phyloP scores from a whole-genome alignment of 83 land plant species.

The Thuja plicata region DNA sequence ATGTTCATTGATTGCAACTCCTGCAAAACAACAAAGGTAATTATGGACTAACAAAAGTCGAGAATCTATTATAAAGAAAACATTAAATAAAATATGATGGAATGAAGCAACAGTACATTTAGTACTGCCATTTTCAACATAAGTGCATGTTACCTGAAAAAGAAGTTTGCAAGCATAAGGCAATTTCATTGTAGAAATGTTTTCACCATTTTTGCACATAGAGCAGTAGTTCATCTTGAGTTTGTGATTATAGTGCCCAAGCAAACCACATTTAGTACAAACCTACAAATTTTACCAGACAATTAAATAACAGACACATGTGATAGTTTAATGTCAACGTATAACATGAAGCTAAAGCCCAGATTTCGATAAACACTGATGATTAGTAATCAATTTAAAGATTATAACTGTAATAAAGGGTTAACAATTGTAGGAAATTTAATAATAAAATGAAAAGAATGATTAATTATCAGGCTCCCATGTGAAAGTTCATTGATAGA shows the following conservation, averaged over 20 bases:
- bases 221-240: slow-evolving; percentile 78
- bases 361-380: background rate
- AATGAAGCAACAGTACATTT: background rate
- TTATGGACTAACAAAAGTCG: background rate
- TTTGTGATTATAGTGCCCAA: slow-evolving; percentile 88
- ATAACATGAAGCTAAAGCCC: background rate
- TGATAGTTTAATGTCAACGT: background rate
- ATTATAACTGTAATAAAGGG: background rate
- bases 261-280: slow-evolving; percentile 89
- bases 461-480: background rate
- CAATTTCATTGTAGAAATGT: slow-evolving; percentile 86
- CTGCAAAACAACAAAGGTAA: slow-evolving; percentile 25
- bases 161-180: slow-evolving; percentile 99
- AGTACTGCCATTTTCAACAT: background rate
- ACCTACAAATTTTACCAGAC: slow-evolving; percentile 53
- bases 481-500: background rate
- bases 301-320: background rate
- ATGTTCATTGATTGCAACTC: slow-evolving; percentile 93
- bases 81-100: background rate
- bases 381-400: background rate
- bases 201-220: slow-evolving; percentile 83
- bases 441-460: background rate
- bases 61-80: background rate
- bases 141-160: slow-evolving; percentile 63
- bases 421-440: background rate